Conservation (phyloP, 2,329 filamentous ascomycete species). For the Zelopaecilomyces penicillatus region DNA sequence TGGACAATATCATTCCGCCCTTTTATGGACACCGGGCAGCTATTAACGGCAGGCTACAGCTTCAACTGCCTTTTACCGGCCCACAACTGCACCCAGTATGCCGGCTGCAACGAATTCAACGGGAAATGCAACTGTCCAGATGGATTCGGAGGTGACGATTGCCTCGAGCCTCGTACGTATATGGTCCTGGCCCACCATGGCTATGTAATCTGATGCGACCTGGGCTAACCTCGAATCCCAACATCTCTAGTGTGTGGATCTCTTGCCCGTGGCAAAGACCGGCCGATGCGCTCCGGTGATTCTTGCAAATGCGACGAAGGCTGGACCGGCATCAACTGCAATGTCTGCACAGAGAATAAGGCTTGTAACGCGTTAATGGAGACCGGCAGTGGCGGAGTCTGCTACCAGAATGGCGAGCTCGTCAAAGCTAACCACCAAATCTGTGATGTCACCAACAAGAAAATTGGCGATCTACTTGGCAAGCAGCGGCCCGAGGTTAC, state of each 20-base stretch:
- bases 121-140: constrained; percentile 89
- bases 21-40: constrained; percentile 19
- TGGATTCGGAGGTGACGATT: constrained; percentile 92
- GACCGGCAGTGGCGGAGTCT: constrained; percentile 71
- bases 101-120: constrained; percentile 78
- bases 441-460: constrained; percentile 93
- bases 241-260: constrained; percentile 67
- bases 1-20: not conserved
- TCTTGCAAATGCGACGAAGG: constrained; percentile 83
- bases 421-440: constrained; percentile 96
- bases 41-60: constrained; percentile 38
- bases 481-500: constrained; percentile 86
- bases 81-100: constrained; percentile 85
- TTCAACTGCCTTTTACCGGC: constrained; percentile 97
- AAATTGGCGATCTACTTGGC: constrained; percentile 81
- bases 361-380: constrained; percentile 88
- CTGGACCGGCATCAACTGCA: constrained; percentile 97
- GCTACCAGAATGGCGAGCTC: constrained; percentile 83
- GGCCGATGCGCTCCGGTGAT: constrained; percentile 62
- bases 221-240: not conserved
- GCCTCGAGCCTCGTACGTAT: constrained; percentile 63
- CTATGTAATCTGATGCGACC: not conserved
- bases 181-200: not conserved
- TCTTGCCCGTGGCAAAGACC: constrained; percentile 69
- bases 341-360: constrained; percentile 76